Conservation (phyloP, 257 asterid genomes). For the Solanum verrucosum region DNA sequence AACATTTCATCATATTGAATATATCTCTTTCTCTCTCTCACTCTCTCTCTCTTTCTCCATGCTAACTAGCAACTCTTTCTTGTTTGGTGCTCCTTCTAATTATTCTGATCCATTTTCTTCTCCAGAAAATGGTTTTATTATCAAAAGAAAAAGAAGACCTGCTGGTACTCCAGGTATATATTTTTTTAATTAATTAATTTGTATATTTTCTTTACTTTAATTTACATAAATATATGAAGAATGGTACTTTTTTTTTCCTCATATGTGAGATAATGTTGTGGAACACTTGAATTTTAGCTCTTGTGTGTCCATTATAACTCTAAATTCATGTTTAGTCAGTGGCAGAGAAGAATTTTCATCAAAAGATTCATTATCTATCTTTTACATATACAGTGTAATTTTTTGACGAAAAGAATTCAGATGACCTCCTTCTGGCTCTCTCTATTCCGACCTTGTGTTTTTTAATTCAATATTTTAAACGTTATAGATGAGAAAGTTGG, state of each 20-base stretch:
- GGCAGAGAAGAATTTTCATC: not conserved
- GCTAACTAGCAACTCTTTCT: slow-evolving; percentile 21
- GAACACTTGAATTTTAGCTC: not conserved
- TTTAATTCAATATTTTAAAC: not conserved
- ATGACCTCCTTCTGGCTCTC: not conserved
- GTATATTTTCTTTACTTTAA: not conserved
- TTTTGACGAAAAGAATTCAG: not conserved
- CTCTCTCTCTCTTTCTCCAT: not conserved
- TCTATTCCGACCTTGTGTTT: not conserved
- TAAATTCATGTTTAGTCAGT: not conserved
- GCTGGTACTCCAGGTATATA: slow-evolving; percentile 37
- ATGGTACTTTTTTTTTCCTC: no score
- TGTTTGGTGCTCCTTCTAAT: slow-evolving; percentile 17
- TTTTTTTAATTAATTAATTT: not conserved
- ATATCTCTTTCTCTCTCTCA: not conserved
- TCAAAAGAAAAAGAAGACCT: slow-evolving; percentile 31
- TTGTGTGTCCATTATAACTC: not conserved
- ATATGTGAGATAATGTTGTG: not conserved
- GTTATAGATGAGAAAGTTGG: not conserved
- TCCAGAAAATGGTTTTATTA: slow-evolving; percentile 11
- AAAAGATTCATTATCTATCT: not conserved
- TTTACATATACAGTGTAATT: not conserved
- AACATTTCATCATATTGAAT: not conserved
- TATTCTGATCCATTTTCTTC: slow-evolving; percentile 9
- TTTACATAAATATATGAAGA: not conserved